Conservation (phyloP, 805 yeast species). For the Ogataea corticis region DNA sequence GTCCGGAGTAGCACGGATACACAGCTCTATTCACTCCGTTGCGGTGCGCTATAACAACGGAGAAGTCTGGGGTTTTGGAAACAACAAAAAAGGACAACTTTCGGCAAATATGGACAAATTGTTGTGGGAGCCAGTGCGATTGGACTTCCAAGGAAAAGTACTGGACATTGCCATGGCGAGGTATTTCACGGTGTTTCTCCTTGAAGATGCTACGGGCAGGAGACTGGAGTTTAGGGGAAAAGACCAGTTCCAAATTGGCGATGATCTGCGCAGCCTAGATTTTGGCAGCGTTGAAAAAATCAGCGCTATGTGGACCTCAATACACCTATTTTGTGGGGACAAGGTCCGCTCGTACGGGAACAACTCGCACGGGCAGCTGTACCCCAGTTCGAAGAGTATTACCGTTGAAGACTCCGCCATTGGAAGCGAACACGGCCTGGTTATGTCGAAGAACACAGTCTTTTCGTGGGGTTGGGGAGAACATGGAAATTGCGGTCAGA, state of each 20-base stretch:
- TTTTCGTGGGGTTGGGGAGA: constrained; percentile 98
- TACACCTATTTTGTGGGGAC: constrained; percentile 46
- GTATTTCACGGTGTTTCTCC: constrained; percentile 49
- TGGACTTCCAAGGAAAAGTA: constrained; percentile 5
- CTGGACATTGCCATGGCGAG: constrained; percentile 47
- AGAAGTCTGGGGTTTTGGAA: constrained; percentile 65
- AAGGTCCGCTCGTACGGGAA: constrained; percentile 59
- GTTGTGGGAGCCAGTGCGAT: constrained; percentile 25
- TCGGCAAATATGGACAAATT: constrained; percentile 26
- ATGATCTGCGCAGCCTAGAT: constrained; percentile 3
- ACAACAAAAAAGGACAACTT: constrained; percentile 61
- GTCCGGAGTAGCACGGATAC: constrained; percentile 15
- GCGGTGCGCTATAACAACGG: constrained; percentile 43
- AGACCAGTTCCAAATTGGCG: constrained; percentile 33
- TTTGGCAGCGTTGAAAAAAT: too few species aligned
- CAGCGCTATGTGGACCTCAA: constrained; percentile 76
- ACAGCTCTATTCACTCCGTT: constrained; percentile 48
- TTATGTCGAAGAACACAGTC: constrained; percentile 39
- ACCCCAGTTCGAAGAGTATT: constrained; percentile 11
- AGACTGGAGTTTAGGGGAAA: constrained; percentile 34
- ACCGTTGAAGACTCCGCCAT: constrained; percentile 31
- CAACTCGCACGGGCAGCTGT: constrained; percentile 72
- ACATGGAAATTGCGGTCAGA: constrained; percentile 88
- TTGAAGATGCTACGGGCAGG: constrained; percentile 20
- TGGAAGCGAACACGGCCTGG: constrained; percentile 89